Percentiles rank a stretch among this genome's conserved stretches.
Evolutionary conservation across 768 basidiomycete species (phyloP).

Genomic region (Naganishia onofrii): DNA sequence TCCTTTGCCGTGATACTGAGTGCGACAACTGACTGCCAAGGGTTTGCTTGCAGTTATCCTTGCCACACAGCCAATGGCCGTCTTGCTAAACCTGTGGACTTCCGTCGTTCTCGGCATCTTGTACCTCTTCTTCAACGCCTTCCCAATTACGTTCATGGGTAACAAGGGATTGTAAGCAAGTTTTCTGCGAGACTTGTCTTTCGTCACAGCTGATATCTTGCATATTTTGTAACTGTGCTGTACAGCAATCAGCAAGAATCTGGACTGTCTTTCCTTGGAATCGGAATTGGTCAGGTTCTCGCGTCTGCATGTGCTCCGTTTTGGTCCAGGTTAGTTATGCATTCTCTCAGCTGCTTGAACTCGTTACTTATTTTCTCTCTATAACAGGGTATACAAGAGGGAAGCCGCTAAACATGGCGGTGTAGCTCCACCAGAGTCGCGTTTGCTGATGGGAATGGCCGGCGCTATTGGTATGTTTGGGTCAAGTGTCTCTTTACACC

Average conservation of each 20-base stretch:
- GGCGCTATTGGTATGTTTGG: slow-evolving; percentile 58
- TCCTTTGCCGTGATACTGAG: not conserved
- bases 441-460: slow-evolving; percentile 65
- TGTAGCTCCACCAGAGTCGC: slow-evolving; percentile 63
- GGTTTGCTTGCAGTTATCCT: slow-evolving; percentile 54
- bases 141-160: slow-evolving; percentile 59
- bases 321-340: slow-evolving; percentile 41
- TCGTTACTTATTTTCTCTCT: not conserved
- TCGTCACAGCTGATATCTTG: too few species aligned
- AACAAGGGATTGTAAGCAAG: slow-evolving; percentile 58
- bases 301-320: slow-evolving; percentile 43
- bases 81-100: slow-evolving; percentile 69
- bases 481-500: slow-evolving; percentile 51
- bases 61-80: slow-evolving; percentile 69
- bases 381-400: slow-evolving; percentile 29
- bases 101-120: slow-evolving; percentile 56
- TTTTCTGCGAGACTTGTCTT: not conserved
- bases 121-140: slow-evolving; percentile 61
- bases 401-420: slow-evolving; percentile 34
- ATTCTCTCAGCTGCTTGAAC: not conserved
- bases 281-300: slow-evolving; percentile 57
- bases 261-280: slow-evolving; percentile 59
- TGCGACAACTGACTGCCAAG: not conserved
- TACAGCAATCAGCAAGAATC: slow-evolving; percentile 52
- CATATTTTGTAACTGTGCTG: too few species aligned